Evolutionary conservation across 768 basidiomycete genomes (phyloP), one percentile per base, ranked within the genome.

Genomic region (Podaxis sp.): DNA sequence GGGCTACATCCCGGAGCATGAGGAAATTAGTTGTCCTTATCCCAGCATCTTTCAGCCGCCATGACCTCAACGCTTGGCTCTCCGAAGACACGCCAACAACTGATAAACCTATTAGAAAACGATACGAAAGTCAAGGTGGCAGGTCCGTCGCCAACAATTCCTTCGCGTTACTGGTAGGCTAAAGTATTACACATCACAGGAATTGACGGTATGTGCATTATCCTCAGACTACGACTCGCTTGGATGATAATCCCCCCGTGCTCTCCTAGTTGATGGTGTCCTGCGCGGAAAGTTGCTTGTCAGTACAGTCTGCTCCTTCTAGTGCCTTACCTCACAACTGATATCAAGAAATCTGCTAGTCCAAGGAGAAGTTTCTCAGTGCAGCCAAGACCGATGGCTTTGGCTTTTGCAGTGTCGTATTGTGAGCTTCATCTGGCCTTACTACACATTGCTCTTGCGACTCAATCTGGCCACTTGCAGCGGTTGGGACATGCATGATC

Each of bases 271-370:
- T 37, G 96, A 98, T 73, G 96, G 96, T 28, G 87, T 98, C 10
- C 79, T 97, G 14, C 82, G 96, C 35, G 96, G 96, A n/a, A 98
- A 98, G 74, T 91, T 88, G 70, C 92, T 93, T 90, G 91, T 89
- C 65, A 48, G 79, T 54, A 10, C 48, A n/a, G 36, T 13, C 5
- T 47, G 21, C 44, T 27, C 23, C 18, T 35, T 18, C 25, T 35
- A 44, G n/a, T 9, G 2, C 25, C 28, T 32, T 59, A 50, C 28
- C 35, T 55, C 35, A 56, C 27, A 18, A 65, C 58, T 60, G 61
- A 63, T 58, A 38, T 64, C 40, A n/a, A 51, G 13, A 9, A 7
- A 38, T 27, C 50, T 56, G 35, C 61, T 71, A 97, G 93, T 91
- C 90, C 14, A 97, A 91, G 74, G 81, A 87, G 54, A 98, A 98